Base-by-base conservation (phyloP, 139 green algal genomes). In the Choricystis sp. region DNA sequence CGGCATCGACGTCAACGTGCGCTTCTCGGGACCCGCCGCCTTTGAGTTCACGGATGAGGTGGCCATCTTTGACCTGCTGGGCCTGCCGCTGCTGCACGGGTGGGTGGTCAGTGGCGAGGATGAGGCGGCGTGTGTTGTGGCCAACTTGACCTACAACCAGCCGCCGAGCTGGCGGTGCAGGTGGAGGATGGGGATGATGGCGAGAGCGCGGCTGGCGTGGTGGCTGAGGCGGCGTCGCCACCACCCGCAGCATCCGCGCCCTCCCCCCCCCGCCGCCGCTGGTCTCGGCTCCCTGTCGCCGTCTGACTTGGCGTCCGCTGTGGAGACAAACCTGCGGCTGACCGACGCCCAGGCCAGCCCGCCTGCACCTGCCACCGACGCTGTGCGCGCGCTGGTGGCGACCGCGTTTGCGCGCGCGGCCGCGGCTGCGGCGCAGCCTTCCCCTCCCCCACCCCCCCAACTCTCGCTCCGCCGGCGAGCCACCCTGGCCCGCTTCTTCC, bases 1-100 rank as follows among this genome's bases (percentile, higher is more conserved):
- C 0, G 93, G 93, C n/a, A 74, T 98, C 28, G 92, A 98, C 9
- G 91, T 98, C 26, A 98, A 98, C 71, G 76, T 94, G 3, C 72
- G 72, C 19, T 95, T 94, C 69, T 57, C 79, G 64, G 66, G 66
- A 56, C 62, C 66, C 3, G 31, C 58, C 0, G 77, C 74, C 16
- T 79, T 86, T 55, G 79, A 83, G 69, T 88, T 83, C 67, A 92
- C 85, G 14, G 60, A 71, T 24, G 86, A 95, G 70, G 63, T 83
- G 3, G 78, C 81, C 20, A 86, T 98, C 31, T 99, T 99, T 66
- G 93, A 98, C 76, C 80, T 98, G 52, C 76, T 97, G 56, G 86
- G 87, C 76, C 87, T 98, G 49, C 63, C 48, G 22, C 74, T 98
- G 21, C 72, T 93, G 49, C 93, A 99, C 67, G 92, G 90, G 52